Evolutionary conservation across 257 asterid genomes (phyloP).

Genomic region (Forsythia viridissima): DNA sequence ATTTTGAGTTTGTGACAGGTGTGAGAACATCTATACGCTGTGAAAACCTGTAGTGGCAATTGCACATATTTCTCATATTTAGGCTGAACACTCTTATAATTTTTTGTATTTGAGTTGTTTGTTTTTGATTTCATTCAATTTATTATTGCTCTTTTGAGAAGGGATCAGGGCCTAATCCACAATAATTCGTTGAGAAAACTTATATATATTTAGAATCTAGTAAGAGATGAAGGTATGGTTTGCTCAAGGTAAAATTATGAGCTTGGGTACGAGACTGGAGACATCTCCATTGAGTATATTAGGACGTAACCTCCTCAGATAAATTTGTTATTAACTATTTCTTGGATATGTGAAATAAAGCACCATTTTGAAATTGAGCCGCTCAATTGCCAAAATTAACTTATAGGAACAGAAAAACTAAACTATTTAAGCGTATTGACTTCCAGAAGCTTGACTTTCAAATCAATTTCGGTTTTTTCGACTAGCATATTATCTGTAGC

Average conservation of each 20-base stretch:
- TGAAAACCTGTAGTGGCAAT: not conserved
- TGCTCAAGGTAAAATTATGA: not conserved
- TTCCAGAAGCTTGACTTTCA: not conserved
- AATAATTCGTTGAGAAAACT: not conserved
- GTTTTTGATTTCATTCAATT: not conserved
- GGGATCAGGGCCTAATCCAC: not conserved
- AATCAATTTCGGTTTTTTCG: not conserved
- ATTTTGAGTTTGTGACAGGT: not conserved
- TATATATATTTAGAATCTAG: no score
- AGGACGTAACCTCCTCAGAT: not conserved
- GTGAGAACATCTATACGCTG: not conserved
- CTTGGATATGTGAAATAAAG: not conserved
- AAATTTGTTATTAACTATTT: not conserved
- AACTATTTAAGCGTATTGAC: not conserved
- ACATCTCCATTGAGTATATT: not conserved
- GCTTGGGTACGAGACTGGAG: not conserved
- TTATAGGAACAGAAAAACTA: not conserved
- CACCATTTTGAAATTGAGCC: not conserved
- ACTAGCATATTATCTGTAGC: not conserved
- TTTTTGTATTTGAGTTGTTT: not conserved
- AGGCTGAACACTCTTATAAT: not conserved
- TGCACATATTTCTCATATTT: not conserved
- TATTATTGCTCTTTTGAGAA: not conserved
- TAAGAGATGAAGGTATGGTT: not conserved
- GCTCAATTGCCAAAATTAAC: not conserved